Conservation (phyloP, 306 rosid species). For the Cucurbita moschata region DNA sequence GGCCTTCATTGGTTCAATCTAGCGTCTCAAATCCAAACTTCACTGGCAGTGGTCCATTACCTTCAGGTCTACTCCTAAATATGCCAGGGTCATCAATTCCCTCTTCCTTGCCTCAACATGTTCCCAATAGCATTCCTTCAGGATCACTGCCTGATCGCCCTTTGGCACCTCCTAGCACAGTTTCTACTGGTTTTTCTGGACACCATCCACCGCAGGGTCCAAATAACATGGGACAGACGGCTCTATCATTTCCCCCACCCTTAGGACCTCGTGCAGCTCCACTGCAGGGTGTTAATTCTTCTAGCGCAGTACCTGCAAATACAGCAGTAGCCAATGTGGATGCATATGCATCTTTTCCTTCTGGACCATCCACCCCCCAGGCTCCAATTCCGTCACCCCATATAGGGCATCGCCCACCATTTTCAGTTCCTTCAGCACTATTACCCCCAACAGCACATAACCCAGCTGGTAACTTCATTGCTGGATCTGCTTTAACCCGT, state of each 20-base stretch:
- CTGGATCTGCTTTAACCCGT: conserved; percentile 28
- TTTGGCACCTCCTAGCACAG: conserved; percentile 22
- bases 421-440: conserved; percentile 14
- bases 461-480: conserved; percentile 19
- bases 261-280: conserved; percentile 19
- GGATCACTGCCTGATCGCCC: conserved; percentile 26
- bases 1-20: conserved; percentile 26
- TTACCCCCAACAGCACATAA: conserved; percentile 16
- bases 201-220: conserved; percentile 13
- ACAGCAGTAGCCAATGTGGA: conserved; percentile 14
- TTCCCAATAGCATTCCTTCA: conserved; percentile 24
- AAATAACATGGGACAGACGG: conserved; percentile 35
- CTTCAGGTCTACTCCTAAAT: conserved; percentile 22
- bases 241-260: conserved; percentile 18
- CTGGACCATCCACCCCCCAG: conserved; percentile 11
- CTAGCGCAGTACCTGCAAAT: conserved; percentile 23
- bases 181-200: conserved; percentile 25
- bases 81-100: conserved; percentile 15
- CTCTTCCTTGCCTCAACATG: conserved; percentile 35
- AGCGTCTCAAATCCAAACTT: conserved; percentile 29
- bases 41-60: conserved; percentile 26
- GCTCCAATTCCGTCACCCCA: conserved; percentile 29
- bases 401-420: conserved; percentile 25
- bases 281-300: conserved; percentile 25
- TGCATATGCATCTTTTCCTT: conserved; percentile 10